Evolutionary conservation across 116 monocot species (phyloP), one percentile per base, ranked within the genome.

Genomic region (Thalassia testudinum): DNA sequence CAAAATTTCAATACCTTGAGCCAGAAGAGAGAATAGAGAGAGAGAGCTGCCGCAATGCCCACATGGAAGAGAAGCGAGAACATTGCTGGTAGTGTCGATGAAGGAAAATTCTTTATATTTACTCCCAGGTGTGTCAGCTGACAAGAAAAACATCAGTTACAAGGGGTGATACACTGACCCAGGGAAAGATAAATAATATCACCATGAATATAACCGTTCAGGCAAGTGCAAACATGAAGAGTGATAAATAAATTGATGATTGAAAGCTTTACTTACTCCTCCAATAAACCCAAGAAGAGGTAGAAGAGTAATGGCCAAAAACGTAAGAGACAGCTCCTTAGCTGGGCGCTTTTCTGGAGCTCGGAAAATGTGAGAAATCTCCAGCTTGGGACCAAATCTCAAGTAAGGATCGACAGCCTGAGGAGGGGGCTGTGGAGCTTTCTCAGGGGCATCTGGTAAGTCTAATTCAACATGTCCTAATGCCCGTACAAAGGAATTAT

Each of bases 301-400:
- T 4, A 85, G 45, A 58, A 97, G 42, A 10, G 73, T 77, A 17
- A 89, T 56, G 57, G 18, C 72, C 58, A 66, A 65, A 56, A 97
- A 97, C 25, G 65, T 72, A 61, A 82, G 42, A 51, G 95, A 97
- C 14, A 97, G 76, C 61, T 88, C 85, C 70, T 79, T 63, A 11
- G 74, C 77, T 8, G 95, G 95, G 49, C 71, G 81, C 66, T 88
- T 97, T 66, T 88, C 95, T 7, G 95, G 89, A 24, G 65, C 50
- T 14, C 89, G 62, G 61, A 97, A 97, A 16, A 97, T 85, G 58
- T 97, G 95, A 13, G 75, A 79, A 62, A 97, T 97, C 54, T 97
- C 88, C 30, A 72, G 25, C 66, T 78, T 72, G 2, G 95, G 95
- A 14, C 76, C 85, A 57, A 75, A 97, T 58, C 75, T 71, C 14